phyloP scores from a whole-genome alignment of 192 early-diverging fungal species.

The Coemansia sp. region DNA sequence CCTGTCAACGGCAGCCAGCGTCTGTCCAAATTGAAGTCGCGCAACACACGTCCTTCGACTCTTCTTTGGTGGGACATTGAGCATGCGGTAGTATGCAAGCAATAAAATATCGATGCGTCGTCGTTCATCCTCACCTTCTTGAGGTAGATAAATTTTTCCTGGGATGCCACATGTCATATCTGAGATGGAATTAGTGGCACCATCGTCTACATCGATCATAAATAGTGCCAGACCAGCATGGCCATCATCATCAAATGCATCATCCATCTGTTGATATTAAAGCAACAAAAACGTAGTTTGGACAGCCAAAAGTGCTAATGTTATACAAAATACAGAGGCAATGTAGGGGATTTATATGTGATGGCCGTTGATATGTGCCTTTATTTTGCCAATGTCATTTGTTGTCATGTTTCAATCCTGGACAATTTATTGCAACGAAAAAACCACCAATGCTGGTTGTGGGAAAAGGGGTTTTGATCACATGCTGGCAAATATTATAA shows the following conservation, averaged over 20 bases:
- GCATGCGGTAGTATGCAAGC: slow-evolving; percentile 24
- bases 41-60: slow-evolving; percentile 27
- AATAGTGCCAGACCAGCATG: slow-evolving; percentile 15
- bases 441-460: neutral
- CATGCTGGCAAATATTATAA: neutral
- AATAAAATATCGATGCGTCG: slow-evolving; percentile 10
- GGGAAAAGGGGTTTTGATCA: neutral
- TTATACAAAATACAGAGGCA: neutral
- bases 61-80: slow-evolving; percentile 22
- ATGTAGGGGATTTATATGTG: too few species aligned
- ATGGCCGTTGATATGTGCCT: too few species aligned
- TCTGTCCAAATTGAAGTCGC: neutral
- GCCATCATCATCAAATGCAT: slow-evolving; percentile 6
- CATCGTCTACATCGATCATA: slow-evolving; percentile 7
- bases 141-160: slow-evolving; percentile 21
- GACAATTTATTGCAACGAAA: neutral
- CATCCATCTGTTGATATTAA: neutral
- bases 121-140: slow-evolving; percentile 14
- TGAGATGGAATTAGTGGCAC: neutral
- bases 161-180: slow-evolving; percentile 7
- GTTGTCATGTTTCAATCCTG: too few species aligned
- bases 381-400: too few species aligned
- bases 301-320: neutral
- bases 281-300: neutral
- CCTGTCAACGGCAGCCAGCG: slow-evolving; percentile 14